Base-by-base conservation (phyloP, 805 yeast species). In the Saturnispora mendoncae region DNA sequence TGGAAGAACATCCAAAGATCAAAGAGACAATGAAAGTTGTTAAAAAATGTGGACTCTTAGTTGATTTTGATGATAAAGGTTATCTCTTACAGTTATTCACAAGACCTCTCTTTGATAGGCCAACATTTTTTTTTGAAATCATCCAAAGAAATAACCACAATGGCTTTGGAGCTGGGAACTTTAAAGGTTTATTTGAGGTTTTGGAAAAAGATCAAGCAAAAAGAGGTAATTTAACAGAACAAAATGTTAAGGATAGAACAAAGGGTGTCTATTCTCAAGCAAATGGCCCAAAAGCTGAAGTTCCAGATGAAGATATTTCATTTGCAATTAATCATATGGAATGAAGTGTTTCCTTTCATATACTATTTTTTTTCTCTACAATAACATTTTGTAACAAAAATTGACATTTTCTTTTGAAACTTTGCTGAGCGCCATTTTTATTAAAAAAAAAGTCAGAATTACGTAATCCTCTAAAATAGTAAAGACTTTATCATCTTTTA, bases 91-190 rank as follows among this genome's bases (percentile, higher is more conserved):
- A 85, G 57, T 67, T 85, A 29, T 85, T 86, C 61, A 81, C 92
- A 15, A 76, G 78, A 49, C 90, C 94, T 0, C 55, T 83, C 14
- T 72, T 73, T 46, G 88, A 80, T 52, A 67, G 94, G 29, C 95
- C 95, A 23, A 84, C 94, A 0, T 67, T 84, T 34, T 85, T 85
- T 55, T 65, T 85, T 48, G 95, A 85, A 57, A 71, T 85, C 19
- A 85, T 85, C 47, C 92, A 85, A 60, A 70, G 95, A 46, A 67
- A 71, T 51, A 80, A 83, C 52, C 88, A 83, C 56, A 71, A 79
- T 46, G 95, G 95, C 0, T 85, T 85, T 60, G 95, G 95, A 1
- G 86, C 86, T 38, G 95, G 95, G 2, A 85, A 87, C 46, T 85
- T 85, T 64, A 81, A 77, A 56, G 83, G 92, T 0, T 63, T 86